Evolutionary conservation across 305 asterid genomes (phyloP).

Genomic region (Fraxinus greggii): DNA sequence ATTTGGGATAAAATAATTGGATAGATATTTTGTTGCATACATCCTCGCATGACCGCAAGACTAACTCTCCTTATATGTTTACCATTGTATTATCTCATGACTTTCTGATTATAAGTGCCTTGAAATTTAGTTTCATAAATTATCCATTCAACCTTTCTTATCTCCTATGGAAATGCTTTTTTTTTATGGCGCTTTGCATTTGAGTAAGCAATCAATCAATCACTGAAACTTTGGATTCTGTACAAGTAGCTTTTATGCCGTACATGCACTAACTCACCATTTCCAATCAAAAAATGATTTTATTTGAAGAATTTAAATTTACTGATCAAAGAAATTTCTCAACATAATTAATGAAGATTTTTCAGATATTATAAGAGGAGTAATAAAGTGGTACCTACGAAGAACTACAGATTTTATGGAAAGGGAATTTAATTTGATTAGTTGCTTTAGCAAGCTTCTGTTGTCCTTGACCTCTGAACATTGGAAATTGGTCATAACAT

Average conservation of each 20-base stretch:
- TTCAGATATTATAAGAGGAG: not conserved
- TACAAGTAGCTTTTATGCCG: not conserved
- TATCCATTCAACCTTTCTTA: not conserved
- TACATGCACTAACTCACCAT: not conserved
- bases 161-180: slow-evolving; percentile 16
- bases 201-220: slow-evolving; percentile 5
- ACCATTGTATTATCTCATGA: not conserved
- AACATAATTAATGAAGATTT: not conserved
- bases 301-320: not conserved
- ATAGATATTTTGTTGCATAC: not conserved
- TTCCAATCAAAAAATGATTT: not conserved
- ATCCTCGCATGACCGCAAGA: not conserved
- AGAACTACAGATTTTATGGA: not conserved
- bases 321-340: not conserved
- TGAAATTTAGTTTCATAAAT: not conserved
- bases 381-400: not conserved
- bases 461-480: not conserved
- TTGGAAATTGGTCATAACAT: not conserved
- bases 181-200: slow-evolving; percentile 19
- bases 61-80: not conserved
- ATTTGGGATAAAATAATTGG: not conserved
- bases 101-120: slow-evolving; percentile 10
- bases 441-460: not conserved
- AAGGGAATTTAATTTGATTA: not conserved
- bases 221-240: slow-evolving; percentile 9